phyloP scores from a whole-genome alignment of 1,284 basidiomycete species.

The Kalmanozyma brasiliensis region DNA sequence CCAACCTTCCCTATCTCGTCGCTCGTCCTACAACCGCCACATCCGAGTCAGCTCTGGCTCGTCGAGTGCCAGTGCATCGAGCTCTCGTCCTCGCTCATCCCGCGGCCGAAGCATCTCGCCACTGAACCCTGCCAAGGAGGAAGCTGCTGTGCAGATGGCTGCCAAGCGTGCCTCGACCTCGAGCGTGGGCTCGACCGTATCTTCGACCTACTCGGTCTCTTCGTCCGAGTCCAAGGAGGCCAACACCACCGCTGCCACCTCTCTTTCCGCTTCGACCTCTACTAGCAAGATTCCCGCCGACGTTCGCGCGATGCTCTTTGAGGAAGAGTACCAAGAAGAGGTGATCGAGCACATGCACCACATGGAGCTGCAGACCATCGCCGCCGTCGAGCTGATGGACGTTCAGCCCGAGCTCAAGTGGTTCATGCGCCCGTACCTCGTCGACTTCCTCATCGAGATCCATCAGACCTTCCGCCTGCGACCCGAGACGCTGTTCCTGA shows the following conservation, averaged over 20 bases:
- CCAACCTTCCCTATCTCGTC: slow-evolving; percentile 27
- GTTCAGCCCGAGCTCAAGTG: slow-evolving; percentile 91
- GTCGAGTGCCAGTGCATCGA: slow-evolving; percentile 30
- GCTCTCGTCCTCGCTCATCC: slow-evolving; percentile 40
- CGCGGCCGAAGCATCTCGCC: slow-evolving; percentile 42
- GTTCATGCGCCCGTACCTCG: slow-evolving; percentile 95
- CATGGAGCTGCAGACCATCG: slow-evolving; percentile 92
- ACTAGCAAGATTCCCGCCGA: slow-evolving; percentile 31
- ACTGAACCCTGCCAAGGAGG: slow-evolving; percentile 35
- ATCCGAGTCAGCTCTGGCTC: slow-evolving; percentile 30
- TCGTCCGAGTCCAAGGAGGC: slow-evolving; percentile 28
- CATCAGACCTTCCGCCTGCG: slow-evolving; percentile 90
- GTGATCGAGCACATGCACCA: slow-evolving; percentile 92
- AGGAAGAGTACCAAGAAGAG: slow-evolving; percentile 95
- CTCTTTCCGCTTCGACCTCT: slow-evolving; percentile 22
- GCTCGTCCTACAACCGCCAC: slow-evolving; percentile 35
- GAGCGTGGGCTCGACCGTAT: slow-evolving; percentile 24
- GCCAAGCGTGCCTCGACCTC: slow-evolving; percentile 45
- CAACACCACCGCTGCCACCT: slow-evolving; percentile 43
- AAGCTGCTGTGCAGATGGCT: slow-evolving; percentile 42
- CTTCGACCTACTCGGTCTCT: slow-evolving; percentile 30
- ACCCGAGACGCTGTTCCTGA: slow-evolving; percentile 97
- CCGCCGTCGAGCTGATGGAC: slow-evolving; percentile 92
- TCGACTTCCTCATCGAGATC: slow-evolving; percentile 98
- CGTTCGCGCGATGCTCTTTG: slow-evolving; percentile 68